These are phyloP conservation scores for Geotrichum phurueaensis DNA, from an alignment of 1,139 yeast genomes.

Conservation along the genomic window DNA sequence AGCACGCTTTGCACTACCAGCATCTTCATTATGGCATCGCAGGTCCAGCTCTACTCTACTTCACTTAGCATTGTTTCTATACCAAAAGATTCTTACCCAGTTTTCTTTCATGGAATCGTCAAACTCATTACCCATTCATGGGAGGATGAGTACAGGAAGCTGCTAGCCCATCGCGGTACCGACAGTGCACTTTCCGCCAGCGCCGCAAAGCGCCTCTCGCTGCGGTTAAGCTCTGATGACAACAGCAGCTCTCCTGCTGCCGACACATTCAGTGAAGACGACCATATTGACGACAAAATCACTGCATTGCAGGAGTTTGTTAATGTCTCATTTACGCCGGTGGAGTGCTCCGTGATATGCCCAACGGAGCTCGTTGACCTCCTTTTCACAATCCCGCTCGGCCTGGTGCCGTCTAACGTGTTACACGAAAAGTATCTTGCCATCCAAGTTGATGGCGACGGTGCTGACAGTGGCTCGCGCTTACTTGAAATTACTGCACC, in stretches of 20 bases:
- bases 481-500: constrained; percentile 59
- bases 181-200: background rate
- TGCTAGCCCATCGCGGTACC: background rate
- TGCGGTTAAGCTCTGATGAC: background rate
- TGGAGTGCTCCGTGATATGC: constrained; percentile 52
- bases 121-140: constrained; percentile 25
- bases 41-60: constrained; percentile 18
- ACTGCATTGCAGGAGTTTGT: constrained; percentile 38
- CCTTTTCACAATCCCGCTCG: constrained; percentile 41
- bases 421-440: constrained; percentile 46
- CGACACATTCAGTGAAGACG: background rate
- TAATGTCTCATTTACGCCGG: constrained; percentile 52
- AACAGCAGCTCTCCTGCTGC: background rate
- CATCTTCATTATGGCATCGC: constrained; percentile 5
- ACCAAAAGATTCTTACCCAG: constrained; percentile 27
- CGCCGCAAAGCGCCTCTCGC: background rate
- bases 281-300: constrained; percentile 10
- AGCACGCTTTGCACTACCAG: background rate
- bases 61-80: constrained; percentile 31
- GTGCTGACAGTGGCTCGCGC: constrained; percentile 49
- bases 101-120: constrained; percentile 29
- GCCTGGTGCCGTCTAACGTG: constrained; percentile 29
- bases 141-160: constrained; percentile 20
- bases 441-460: constrained; percentile 59
- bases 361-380: constrained; percentile 38